Conservation (phyloP, 2,329 filamentous ascomycete species). For the Bretziella fagacearum region DNA sequence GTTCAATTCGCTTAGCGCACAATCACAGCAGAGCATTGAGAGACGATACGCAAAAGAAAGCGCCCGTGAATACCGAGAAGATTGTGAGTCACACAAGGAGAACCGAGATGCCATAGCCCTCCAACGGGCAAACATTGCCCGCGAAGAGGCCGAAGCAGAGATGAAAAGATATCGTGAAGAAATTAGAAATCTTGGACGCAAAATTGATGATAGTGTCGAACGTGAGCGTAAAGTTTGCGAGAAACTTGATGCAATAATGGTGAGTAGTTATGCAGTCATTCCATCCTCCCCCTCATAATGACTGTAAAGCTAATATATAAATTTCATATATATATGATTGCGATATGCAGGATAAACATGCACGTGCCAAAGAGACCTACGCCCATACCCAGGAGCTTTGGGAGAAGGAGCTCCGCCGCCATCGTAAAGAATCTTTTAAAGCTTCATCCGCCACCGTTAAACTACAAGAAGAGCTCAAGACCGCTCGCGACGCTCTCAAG, state of each 20-base stretch:
- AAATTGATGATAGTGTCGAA: conserved; percentile 47
- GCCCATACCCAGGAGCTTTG: conserved; percentile 49
- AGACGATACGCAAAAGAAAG: conserved; percentile 22
- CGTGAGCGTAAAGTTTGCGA: conserved; percentile 50
- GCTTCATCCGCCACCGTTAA: conserved; percentile 53
- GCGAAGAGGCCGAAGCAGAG: conserved; percentile 57
- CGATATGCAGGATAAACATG: conserved; percentile 58
- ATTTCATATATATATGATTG: no score
- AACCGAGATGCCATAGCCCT: conserved; percentile 31
- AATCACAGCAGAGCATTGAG: conserved; percentile 40
- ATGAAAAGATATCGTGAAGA: conserved; percentile 48
- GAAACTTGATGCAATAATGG: conserved; percentile 52
- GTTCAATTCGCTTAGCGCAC: conserved; percentile 50
- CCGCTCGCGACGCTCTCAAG: conserved; percentile 36
- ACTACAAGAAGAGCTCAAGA: conserved; percentile 56
- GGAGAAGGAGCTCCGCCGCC: conserved; percentile 56
- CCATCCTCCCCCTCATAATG: neutral
- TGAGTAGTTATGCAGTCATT: conserved; percentile 25
- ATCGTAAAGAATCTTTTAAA: conserved; percentile 58
- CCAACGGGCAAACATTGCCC: conserved; percentile 47
- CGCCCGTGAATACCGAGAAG: no score
- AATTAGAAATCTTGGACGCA: conserved; percentile 33
- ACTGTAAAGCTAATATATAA: conserved; percentile 10
- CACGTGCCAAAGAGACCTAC: conserved; percentile 52
- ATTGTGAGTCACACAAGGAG: neutral